Percentiles rank a stretch among this genome's conserved stretches.
phyloP scores from a whole-genome alignment of 352 stramenopile species.

The Pythium volutum region DNA sequence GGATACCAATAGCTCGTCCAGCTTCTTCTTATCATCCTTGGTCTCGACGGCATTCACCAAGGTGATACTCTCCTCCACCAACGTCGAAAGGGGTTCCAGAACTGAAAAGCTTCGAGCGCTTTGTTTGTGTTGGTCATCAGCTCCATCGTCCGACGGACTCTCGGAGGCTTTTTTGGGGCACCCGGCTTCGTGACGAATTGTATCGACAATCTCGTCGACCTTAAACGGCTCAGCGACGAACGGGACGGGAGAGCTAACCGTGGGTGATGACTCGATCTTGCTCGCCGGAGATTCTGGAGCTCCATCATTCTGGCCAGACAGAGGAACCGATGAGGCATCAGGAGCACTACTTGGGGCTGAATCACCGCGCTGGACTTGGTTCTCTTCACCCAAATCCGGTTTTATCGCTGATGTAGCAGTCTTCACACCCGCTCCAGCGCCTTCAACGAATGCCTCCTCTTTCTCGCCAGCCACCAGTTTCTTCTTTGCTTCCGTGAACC shows the following conservation, averaged over 20 bases:
- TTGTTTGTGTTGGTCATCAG: slow-evolving; percentile 15
- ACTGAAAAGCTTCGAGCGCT: slow-evolving; percentile 30
- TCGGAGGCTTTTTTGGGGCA: slow-evolving; percentile 34
- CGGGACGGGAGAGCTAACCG: background rate
- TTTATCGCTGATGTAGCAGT: slow-evolving; percentile 1
- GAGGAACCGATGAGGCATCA: background rate
- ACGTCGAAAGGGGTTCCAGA: slow-evolving; percentile 52
- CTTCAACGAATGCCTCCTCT: background rate
- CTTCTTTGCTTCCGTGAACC: slow-evolving; percentile 23
- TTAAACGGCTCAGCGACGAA: slow-evolving; percentile 29
- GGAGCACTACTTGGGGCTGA: no score
- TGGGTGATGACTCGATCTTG: background rate
- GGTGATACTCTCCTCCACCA: slow-evolving; percentile 65
- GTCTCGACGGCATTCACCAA: slow-evolving; percentile 62
- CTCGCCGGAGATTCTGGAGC: background rate
- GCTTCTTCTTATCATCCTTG: slow-evolving; percentile 62
- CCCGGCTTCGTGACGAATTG: slow-evolving; percentile 66
- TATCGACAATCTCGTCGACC: slow-evolving; percentile 55
- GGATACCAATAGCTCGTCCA: slow-evolving; percentile 48
- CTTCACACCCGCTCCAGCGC: background rate
- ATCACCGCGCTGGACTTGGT: background rate
- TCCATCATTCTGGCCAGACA: background rate
- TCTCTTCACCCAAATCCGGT: background rate
- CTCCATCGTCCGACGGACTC: slow-evolving; percentile 15
- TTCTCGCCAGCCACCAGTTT: slow-evolving; percentile 10